phyloP scores from a whole-genome alignment of 176 grass and related monocot species.

The Cocos nucifera region DNA sequence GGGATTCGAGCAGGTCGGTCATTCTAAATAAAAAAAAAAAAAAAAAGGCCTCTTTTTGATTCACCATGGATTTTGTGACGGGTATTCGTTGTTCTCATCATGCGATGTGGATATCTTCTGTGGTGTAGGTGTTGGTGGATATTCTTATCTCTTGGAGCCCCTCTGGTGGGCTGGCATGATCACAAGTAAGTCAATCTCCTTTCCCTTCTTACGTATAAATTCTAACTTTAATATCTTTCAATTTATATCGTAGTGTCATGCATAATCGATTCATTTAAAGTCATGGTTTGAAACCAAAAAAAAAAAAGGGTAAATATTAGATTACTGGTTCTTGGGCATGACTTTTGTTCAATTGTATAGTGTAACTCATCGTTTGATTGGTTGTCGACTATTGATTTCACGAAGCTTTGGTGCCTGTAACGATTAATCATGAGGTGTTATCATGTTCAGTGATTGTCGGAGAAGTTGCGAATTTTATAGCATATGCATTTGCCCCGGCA shows the following conservation, averaged over 20 bases:
- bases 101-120: conserved; percentile 15
- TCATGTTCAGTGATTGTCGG: conserved; percentile 70
- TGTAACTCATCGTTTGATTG: too few species aligned
- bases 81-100: neutral
- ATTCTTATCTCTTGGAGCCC: conserved; percentile 80
- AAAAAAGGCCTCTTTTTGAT: neutral
- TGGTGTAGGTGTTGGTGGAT: conserved; percentile 70
- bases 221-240: too few species aligned
- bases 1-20: conserved; percentile 68
- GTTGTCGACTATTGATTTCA: too few species aligned
- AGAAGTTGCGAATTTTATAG: conserved; percentile 87
- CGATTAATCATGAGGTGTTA: neutral
- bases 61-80: too few species aligned
- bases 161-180: conserved; percentile 99
- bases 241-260: too few species aligned
- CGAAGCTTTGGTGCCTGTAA: too few species aligned
- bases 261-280: too few species aligned
- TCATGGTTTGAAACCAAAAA: too few species aligned
- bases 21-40: too few species aligned
- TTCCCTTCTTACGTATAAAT: neutral
- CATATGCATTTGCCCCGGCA: conserved; percentile 86
- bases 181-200: conserved; percentile 55
- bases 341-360: too few species aligned
- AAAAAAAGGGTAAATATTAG: too few species aligned
- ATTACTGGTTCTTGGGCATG: too few species aligned